These are phyloP conservation scores for Gracilariopsis chorda DNA, from an alignment of 23 red algal genomes.

Conservation along the genomic window DNA sequence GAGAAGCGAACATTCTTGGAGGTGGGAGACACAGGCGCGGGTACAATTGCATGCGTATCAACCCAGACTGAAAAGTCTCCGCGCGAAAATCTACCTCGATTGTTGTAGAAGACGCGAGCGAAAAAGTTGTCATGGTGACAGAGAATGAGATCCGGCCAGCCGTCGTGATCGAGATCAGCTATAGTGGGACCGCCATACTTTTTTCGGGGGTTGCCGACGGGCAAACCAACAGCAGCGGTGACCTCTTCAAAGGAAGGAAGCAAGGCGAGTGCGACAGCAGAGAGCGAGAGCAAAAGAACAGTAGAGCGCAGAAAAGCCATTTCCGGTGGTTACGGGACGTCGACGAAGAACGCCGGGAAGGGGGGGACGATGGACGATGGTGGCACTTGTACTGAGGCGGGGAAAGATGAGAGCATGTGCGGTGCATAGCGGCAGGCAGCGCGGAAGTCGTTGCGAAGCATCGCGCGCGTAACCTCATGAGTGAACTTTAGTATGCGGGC, in stretches of 20 bases:
- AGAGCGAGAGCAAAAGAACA: too few relatives aligned
- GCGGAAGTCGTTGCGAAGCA: too few relatives aligned
- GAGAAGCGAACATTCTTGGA: background rate
- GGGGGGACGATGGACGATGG: too few relatives aligned
- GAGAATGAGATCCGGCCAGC: constrained; percentile 9
- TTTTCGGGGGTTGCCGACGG: background rate
- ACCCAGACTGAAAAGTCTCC: background rate
- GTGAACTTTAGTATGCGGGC: too few relatives aligned
- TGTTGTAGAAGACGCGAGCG: constrained; percentile 12
- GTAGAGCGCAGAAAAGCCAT: too few relatives aligned
- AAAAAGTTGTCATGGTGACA: background rate
- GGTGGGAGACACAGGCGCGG: background rate
- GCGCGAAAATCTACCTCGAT: background rate
- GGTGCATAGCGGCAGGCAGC: too few relatives aligned
- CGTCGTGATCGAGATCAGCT: constrained; percentile 24
- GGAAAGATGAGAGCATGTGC: too few relatives aligned
- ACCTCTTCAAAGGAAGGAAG: background rate
- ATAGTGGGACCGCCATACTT: constrained; percentile 29
- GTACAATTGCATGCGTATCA: background rate
- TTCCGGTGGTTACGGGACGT: too few relatives aligned
- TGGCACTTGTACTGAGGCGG: too few relatives aligned
- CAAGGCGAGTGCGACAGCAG: too few relatives aligned
- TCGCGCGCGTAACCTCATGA: too few relatives aligned
- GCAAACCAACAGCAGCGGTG: background rate
- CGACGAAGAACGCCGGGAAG: too few relatives aligned